Percentiles rank a stretch among this genome's conserved stretches.
Conservation (phyloP, 2,329 filamentous ascomycete species). For the Talaromyces sp. region DNA sequence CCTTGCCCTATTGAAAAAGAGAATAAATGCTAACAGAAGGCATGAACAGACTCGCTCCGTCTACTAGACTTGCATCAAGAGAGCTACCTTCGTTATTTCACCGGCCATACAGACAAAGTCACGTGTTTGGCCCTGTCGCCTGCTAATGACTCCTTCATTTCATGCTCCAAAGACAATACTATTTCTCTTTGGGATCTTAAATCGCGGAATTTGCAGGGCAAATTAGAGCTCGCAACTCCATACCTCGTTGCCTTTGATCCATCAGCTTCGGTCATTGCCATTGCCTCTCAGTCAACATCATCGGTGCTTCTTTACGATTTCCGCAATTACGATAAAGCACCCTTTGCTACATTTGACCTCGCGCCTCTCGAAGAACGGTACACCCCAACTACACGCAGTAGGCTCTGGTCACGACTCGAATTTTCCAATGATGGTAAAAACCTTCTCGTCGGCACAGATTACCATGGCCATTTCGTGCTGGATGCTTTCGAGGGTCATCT, state of each 20-base stretch:
- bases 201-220: constrained; percentile 74
- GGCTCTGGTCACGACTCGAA: constrained; percentile 80
- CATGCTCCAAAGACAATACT: constrained; percentile 85
- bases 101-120: constrained; percentile 80
- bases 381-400: constrained; percentile 47
- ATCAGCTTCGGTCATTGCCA: constrained; percentile 84
- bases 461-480: constrained; percentile 82
- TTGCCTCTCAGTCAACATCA: constrained; percentile 77
- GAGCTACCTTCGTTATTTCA: constrained; percentile 93
- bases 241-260: constrained; percentile 88
- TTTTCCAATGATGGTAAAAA: constrained; percentile 95
- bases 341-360: constrained; percentile 83
- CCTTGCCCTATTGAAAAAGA: neutral
- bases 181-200: constrained; percentile 86
- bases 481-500: constrained; percentile 85
- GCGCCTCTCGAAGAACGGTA: constrained; percentile 54
- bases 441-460: constrained; percentile 78
- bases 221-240: constrained; percentile 74
- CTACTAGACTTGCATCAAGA: constrained; percentile 87
- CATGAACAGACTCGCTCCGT: constrained; percentile 65
- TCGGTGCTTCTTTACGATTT: constrained; percentile 86
- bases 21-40: neutral
- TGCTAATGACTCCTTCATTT: constrained; percentile 85
- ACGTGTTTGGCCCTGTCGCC: constrained; percentile 82
- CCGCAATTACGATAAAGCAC: constrained; percentile 87